Evolutionary conservation across 192 early-diverging fungal genomes (phyloP).

Genomic region (Dissophora globulifera): DNA sequence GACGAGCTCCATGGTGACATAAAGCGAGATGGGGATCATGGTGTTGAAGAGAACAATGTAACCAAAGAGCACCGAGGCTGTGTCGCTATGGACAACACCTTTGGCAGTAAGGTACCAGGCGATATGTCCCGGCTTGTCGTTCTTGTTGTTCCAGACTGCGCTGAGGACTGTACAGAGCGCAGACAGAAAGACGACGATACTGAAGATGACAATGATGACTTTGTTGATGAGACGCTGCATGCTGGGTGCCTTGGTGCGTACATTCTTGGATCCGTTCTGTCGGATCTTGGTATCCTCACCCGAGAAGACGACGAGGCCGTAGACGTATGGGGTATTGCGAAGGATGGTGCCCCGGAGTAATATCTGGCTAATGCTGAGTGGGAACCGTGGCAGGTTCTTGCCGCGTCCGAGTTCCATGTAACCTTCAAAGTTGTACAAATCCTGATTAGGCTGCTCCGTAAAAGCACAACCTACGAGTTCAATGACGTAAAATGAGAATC

Average conservation of each 20-base stretch:
- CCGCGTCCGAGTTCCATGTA: constrained; percentile 69
- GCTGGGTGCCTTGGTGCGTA: constrained; percentile 77
- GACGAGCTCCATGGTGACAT: constrained; percentile 87
- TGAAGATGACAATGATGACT: constrained; percentile 77
- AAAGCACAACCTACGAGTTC: constrained; percentile 57
- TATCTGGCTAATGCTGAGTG: constrained; percentile 83
- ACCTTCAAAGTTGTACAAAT: constrained; percentile 88
- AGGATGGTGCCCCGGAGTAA: constrained; percentile 87
- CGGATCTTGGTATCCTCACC: constrained; percentile 78
- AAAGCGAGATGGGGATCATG: constrained; percentile 89
- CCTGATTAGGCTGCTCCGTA: constrained; percentile 79
- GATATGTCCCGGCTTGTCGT: constrained; percentile 8
- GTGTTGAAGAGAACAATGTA: constrained; percentile 87
- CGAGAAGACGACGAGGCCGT: constrained; percentile 79
- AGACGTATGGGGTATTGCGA: constrained; percentile 83
- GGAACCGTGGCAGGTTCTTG: constrained; percentile 51
- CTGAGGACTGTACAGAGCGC: constrained; percentile 63
- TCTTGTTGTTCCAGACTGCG: constrained; percentile 56
- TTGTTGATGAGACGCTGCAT: constrained; percentile 83
- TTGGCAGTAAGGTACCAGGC: constrained; percentile 66
- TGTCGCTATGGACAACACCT: constrained; percentile 28
- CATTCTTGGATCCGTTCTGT: constrained; percentile 75
- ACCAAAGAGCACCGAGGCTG: constrained; percentile 63
- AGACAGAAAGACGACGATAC: constrained; percentile 66
- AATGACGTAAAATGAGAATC: too few species aligned